Evolutionary conservation across 2,329 filamentous ascomycete species (phyloP), one percentile per base, ranked within the genome.

Genomic region (Diaporthe citri): DNA sequence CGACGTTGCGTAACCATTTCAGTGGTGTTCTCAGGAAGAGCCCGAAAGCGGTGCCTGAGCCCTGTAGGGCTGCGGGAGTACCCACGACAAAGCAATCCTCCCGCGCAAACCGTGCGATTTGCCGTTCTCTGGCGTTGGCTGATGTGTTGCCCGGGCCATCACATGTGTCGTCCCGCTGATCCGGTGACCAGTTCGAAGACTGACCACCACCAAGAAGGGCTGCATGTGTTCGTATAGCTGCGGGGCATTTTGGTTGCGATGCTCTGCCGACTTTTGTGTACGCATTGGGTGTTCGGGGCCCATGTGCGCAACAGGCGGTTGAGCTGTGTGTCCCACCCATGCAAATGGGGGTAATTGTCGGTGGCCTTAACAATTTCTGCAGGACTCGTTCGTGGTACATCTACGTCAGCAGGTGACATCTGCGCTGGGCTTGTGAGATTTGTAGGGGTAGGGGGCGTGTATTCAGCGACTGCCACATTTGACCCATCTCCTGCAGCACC

Each of bases 341-440:
- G 48, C 12, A 72, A 41, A 52, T 64, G 57, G 70, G 57, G 70
- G 43, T 62, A 60, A 62, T 62, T 72, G 70, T 72, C 70, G 70
- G 70, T 72, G 70, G 70, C 70, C 70, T 72, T 72, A 72, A 72
- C 70, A 72, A 72, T 72, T 72, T 36, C n/a, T 51, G 39, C 12
- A 39, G n/a, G 43, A 28, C 31, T 57, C 70, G 31, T 51, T 25
- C 15, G 56, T 48, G 70, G 52, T 56, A 52, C 70, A 62, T 52
- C 28, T 72, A 51, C 56, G 70, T 62, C 70, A 72, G 70, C 70
- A 39, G 39, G 70, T 72, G 48, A 64, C 46, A 62, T 62, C 39
- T 17, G 55, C 46, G 39, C 55, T 48, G 69, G 55, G 41, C 69
- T 31, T 39, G 52, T 25, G 28, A 25, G 69, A 41, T 59, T 34